These are phyloP conservation scores for Vitis rupestris DNA, from an alignment of 164 flowering plant genomes.

Conservation along the genomic window DNA sequence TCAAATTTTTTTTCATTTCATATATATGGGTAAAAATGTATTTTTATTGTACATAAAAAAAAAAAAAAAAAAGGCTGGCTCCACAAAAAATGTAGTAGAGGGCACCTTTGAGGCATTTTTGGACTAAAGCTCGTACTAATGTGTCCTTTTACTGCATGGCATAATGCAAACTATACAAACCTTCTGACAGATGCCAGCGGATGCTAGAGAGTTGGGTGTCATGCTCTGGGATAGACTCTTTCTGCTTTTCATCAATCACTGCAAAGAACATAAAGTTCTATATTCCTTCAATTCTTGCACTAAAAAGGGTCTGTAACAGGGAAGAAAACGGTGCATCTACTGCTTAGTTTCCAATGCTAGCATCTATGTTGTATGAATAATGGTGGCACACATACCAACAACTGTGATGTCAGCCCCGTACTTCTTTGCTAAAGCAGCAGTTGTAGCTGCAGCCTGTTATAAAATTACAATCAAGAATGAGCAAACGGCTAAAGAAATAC, in stretches of 20 bases:
- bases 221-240: conserved; percentile 73
- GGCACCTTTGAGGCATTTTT: too few relatives aligned
- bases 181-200: conserved; percentile 97
- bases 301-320: conserved; percentile 21
- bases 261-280: conserved; percentile 47
- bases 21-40: too few relatives aligned
- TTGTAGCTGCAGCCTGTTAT: conserved; percentile 76
- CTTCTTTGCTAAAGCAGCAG: conserved; percentile 89
- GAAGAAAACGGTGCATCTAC: conserved; percentile 14
- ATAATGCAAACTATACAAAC: conserved; percentile 28
- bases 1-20: too few relatives aligned
- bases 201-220: conserved; percentile 84
- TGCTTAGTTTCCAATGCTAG: conserved; percentile 8
- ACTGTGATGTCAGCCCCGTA: conserved; percentile 97
- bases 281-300: conserved; percentile 23
- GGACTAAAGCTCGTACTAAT: too few relatives aligned
- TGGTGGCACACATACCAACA: conserved; percentile 54
- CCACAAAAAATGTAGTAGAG: too few relatives aligned
- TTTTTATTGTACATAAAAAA: too few relatives aligned
- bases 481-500: not conserved
- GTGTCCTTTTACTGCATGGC: too few relatives aligned
- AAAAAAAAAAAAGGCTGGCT: too few relatives aligned
- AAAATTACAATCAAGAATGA: conserved; percentile 1
- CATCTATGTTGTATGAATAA: not conserved
- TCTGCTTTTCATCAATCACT: conserved; percentile 85